phyloP scores from a whole-genome alignment of 805 yeast genomes.

The Brettanomyces anomalus region DNA sequence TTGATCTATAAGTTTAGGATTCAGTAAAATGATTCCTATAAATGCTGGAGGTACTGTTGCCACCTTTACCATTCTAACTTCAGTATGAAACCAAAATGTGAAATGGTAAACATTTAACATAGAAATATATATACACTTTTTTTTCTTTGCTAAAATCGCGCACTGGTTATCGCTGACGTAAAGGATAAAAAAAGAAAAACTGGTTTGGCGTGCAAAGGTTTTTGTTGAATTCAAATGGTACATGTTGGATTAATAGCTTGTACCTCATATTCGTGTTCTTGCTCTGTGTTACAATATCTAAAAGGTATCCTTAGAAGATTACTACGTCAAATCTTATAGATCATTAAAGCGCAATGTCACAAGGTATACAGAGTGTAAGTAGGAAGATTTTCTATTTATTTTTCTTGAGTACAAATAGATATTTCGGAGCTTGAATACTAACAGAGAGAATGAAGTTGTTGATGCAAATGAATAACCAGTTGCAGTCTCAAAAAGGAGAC shows the following conservation, averaged over 20 bases:
- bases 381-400: neutral
- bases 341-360: neutral
- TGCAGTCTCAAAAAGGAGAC: constrained; percentile 51
- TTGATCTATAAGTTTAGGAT: too few relatives aligned
- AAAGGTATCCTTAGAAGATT: too few relatives aligned
- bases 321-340: neutral
- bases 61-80: too few relatives aligned
- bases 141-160: neutral
- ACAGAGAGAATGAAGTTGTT: constrained; percentile 21
- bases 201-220: neutral
- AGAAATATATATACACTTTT: too few relatives aligned
- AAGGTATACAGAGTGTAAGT: constrained; percentile 17
- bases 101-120: too few relatives aligned
- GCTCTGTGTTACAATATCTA: too few relatives aligned
- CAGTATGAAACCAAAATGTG: neutral
- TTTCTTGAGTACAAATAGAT: neutral
- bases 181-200: neutral
- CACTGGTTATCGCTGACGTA: neutral
- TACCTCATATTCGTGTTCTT: too few relatives aligned
- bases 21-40: too few relatives aligned
- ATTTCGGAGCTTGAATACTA: constrained; percentile 17
- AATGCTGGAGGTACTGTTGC: too few relatives aligned
- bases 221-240: neutral
- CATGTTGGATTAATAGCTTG: too few relatives aligned
- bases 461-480: constrained; percentile 59